These are phyloP conservation scores for Neopestalotiopsis sp. DNA, from an alignment of 2,329 filamentous ascomycete species.

Conservation along the genomic window DNA sequence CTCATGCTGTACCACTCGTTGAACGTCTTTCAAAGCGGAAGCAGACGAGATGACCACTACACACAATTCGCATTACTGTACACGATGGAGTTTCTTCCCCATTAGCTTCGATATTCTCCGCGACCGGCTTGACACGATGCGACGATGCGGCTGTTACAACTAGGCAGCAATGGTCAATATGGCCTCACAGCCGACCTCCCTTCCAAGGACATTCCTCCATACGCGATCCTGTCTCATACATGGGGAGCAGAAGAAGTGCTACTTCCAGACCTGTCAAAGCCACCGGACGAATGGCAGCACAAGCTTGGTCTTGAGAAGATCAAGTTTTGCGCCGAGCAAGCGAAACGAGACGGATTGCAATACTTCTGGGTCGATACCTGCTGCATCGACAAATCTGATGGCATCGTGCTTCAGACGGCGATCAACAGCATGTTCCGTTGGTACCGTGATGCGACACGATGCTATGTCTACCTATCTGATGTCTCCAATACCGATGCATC, in stretches of 20 bases:
- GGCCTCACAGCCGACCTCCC: background rate
- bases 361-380: no score
- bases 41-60: background rate
- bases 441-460: conserved; percentile 12
- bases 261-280: background rate
- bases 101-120: background rate
- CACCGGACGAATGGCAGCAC: background rate
- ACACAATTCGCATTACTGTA: background rate
- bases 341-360: no score
- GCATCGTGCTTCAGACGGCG: background rate
- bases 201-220: conserved; percentile 8
- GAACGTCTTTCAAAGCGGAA: background rate
- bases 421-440: conserved; percentile 18
- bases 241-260: conserved; percentile 14
- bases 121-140: background rate
- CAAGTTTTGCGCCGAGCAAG: background rate
- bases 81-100: background rate
- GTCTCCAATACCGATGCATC: background rate
- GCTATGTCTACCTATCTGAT: conserved; percentile 17
- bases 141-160: background rate
- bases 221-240: conserved; percentile 25
- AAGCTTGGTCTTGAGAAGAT: background rate
- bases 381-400: conserved; percentile 20
- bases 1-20: no score
- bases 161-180: background rate